Evolutionary conservation across 1,284 basidiomycete species (phyloP).

Genomic region (Salmacisia buchloeana): DNA sequence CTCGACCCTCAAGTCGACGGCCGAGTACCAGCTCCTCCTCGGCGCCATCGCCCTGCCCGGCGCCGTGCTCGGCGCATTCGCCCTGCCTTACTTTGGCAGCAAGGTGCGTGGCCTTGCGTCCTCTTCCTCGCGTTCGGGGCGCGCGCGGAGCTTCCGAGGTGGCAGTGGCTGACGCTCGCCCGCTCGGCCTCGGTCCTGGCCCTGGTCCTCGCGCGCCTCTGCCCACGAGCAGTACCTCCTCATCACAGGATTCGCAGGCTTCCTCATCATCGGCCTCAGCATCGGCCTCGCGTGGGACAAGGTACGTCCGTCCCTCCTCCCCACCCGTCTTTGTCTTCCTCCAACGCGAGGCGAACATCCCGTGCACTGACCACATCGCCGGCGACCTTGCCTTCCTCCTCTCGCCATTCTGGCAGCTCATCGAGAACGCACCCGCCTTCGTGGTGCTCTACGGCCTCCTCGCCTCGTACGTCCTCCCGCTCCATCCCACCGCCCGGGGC

Average conservation of each 20-base stretch:
- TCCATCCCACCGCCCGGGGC: background rate
- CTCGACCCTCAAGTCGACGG: conserved; percentile 54
- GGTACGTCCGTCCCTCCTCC: too few relatives aligned
- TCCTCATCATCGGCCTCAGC: conserved; percentile 63
- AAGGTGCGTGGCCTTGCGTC: conserved; percentile 13
- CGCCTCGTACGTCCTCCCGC: conserved; percentile 4
- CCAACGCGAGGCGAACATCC: too few relatives aligned
- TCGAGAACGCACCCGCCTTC: conserved; percentile 63
- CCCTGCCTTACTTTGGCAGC: conserved; percentile 18
- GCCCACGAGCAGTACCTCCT: conserved; percentile 50
- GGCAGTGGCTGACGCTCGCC: background rate
- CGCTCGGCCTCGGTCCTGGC: background rate
- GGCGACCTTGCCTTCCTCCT: background rate
- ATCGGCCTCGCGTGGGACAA: conserved; percentile 66
- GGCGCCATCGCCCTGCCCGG: conserved; percentile 66
- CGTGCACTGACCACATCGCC: background rate
- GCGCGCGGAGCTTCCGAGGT: conserved; percentile 13
- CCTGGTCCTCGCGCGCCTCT: too few relatives aligned
- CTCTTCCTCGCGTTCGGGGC: too few relatives aligned
- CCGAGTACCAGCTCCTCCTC: conserved; percentile 68
- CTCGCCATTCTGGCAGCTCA: conserved; percentile 51
- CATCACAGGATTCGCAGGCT: conserved; percentile 69
- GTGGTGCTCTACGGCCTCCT: conserved; percentile 51
- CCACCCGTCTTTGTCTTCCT: too few relatives aligned
- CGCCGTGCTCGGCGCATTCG: conserved; percentile 59